These are phyloP conservation scores for Umbelopsis sp. DNA, from an alignment of 192 early-diverging fungal genomes.

Conservation along the genomic window DNA sequence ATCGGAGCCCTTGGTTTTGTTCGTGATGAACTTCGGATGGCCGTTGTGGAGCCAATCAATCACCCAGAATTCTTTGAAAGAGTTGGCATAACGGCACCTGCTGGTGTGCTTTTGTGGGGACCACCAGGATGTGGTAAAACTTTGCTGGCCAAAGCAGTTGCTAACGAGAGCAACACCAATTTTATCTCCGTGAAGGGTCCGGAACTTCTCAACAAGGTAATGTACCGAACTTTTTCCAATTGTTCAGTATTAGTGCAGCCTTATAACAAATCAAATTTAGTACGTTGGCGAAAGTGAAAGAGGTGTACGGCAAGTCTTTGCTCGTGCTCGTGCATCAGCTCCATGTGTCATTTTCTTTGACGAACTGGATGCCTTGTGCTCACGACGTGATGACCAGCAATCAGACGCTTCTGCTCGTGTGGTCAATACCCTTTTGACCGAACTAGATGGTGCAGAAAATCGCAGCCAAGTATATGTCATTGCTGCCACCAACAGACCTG, in stretches of 20 bases:
- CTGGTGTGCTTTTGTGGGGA: conserved; percentile 95
- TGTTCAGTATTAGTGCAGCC: background rate
- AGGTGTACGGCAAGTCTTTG: conserved; percentile 94
- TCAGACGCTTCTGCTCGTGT: conserved; percentile 90
- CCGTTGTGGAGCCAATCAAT: conserved; percentile 94
- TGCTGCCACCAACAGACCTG: conserved; percentile 95
- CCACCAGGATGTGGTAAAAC: conserved; percentile 99
- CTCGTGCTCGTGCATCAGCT: conserved; percentile 86
- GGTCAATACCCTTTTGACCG: conserved; percentile 96
- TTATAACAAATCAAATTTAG: conserved; percentile 25
- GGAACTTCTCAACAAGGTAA: conserved; percentile 93
- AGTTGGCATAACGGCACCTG: conserved; percentile 89
- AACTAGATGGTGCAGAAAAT: conserved; percentile 93
- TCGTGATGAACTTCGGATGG: conserved; percentile 93
- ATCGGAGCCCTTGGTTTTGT: conserved; percentile 88
- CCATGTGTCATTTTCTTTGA: conserved; percentile 99
- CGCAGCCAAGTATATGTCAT: conserved; percentile 93
- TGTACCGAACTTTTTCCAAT: background rate
- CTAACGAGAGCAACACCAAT: conserved; percentile 96
- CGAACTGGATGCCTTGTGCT: conserved; percentile 93
- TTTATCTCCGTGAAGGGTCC: conserved; percentile 99
- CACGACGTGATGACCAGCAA: conserved; percentile 88
- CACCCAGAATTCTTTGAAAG: conserved; percentile 84
- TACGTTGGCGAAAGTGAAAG: conserved; percentile 99
- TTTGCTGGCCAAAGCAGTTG: conserved; percentile 95